A percentile compares a stretch with the other conserved stretches of the same genome.
Evolutionary conservation across 768 basidiomycete species (phyloP).

Genomic region (Xerocomellus intermedius): DNA sequence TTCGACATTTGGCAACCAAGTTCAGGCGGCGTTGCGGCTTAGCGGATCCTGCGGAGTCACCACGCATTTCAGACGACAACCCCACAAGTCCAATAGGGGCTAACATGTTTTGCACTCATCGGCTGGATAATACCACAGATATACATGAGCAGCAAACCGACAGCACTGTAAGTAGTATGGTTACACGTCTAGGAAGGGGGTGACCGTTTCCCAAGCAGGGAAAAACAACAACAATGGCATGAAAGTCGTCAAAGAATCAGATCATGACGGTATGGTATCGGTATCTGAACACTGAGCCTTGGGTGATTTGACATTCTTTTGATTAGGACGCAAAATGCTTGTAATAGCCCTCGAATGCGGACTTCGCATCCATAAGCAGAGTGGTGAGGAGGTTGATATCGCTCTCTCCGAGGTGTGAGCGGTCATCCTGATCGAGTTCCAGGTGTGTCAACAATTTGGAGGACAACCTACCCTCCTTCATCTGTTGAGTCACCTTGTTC

Average conservation of each 20-base stretch:
- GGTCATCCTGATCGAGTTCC: constrained; percentile 11
- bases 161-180: neutral
- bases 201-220: neutral
- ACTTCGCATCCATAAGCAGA: constrained; percentile 17
- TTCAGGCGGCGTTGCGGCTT: too few species aligned
- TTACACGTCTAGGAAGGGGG: neutral
- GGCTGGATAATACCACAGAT: neutral
- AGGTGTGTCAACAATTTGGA: neutral
- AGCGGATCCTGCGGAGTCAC: too few species aligned
- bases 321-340: neutral
- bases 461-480: constrained; percentile 3
- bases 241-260: neutral
- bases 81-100: too few species aligned
- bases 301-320: neutral
- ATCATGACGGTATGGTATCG: neutral
- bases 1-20: too few species aligned
- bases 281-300: neutral
- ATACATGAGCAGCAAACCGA: too few species aligned
- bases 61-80: too few species aligned
- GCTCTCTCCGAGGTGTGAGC: neutral
- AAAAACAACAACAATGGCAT: neutral
- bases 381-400: constrained; percentile 14
- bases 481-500: constrained; percentile 19
- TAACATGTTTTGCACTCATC: too few species aligned
- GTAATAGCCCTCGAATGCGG: constrained; percentile 21